Conservation (phyloP, 2,329 filamentous ascomycete genomes). For the Penicillium sp. region DNA sequence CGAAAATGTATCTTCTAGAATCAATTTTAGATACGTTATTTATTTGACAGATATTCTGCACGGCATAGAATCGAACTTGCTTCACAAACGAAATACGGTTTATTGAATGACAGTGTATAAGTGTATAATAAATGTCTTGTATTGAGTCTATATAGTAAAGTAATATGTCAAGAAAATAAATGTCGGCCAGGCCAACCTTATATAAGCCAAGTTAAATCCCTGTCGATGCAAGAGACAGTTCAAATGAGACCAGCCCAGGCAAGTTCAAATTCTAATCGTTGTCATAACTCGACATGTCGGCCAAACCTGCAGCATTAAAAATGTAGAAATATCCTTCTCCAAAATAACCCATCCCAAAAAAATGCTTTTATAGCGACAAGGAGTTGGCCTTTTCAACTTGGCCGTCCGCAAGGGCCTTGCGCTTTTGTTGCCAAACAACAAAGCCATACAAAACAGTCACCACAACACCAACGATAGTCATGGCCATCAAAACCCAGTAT, state of each 20-base stretch:
- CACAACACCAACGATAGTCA: constrained; percentile 15
- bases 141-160: background rate
- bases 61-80: too few relatives aligned
- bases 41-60: too few relatives aligned
- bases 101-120: too few relatives aligned
- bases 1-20: too few relatives aligned
- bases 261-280: background rate
- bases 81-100: too few relatives aligned
- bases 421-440: constrained; percentile 13
- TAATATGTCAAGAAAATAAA: background rate
- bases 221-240: background rate
- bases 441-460: constrained; percentile 15
- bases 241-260: background rate
- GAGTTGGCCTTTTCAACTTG: constrained; percentile 10
- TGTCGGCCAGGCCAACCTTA: background rate
- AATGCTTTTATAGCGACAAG: constrained; percentile 6
- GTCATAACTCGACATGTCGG: background rate
- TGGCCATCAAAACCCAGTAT: constrained; percentile 24
- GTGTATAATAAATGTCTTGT: background rate
- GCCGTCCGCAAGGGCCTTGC: constrained; percentile 1
- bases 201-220: background rate
- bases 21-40: too few relatives aligned
- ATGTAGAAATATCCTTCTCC: background rate
- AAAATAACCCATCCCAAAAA: background rate
- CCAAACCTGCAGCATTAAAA: background rate